Base-by-base conservation (phyloP, 495 filamentous ascomycete genomes). In the Hypoxylon intermedium region DNA sequence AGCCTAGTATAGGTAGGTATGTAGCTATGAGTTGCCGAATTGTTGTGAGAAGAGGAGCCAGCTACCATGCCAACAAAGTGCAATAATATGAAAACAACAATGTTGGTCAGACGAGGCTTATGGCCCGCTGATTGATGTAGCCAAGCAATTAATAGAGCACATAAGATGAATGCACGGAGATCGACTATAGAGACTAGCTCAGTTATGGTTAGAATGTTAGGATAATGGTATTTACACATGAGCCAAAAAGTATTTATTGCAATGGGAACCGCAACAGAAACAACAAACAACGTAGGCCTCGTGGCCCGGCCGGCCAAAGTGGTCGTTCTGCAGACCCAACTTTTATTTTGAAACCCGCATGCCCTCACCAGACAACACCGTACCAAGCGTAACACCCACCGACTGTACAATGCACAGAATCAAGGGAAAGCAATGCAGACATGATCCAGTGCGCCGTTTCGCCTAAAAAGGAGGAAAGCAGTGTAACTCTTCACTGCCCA, bases 401-500 rank as follows among this genome's bases (percentile, higher is more conserved):
- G 40, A 60, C 45, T 53, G 51, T 65, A 60, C 19, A 56, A 60
- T 60, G 62, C 56, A 60, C 45, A 53, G 40, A 60, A 60, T 60
- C 52, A 49, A 65, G 56, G 46, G 56, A 31, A 55, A 48, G 40
- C 33, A 65, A 65, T 65, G 62, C 56, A 65, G 33, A 57, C 24
- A 41, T 60, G 56, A 65, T 47, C 62, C 56, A 37, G 56, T 56
- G 54, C 62, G 52, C 62, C 62, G 62, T 60, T 60, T 65, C 62
- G 56, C 53, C 56, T 59, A 52, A 60, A 51, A 47, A 43, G 40
- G 47, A 42, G 44, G 36, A 55, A 60, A 60, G 62, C 47, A 65
- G 52, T 65, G 62, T 56, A 65, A 65, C 56, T 65, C 56, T 63
- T 60, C 36, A 65, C 62, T 65, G 62, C 62, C 62, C 62, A 65